phyloP scores from a whole-genome alignment of 768 basidiomycete species.

The Amanita fuliginea region DNA sequence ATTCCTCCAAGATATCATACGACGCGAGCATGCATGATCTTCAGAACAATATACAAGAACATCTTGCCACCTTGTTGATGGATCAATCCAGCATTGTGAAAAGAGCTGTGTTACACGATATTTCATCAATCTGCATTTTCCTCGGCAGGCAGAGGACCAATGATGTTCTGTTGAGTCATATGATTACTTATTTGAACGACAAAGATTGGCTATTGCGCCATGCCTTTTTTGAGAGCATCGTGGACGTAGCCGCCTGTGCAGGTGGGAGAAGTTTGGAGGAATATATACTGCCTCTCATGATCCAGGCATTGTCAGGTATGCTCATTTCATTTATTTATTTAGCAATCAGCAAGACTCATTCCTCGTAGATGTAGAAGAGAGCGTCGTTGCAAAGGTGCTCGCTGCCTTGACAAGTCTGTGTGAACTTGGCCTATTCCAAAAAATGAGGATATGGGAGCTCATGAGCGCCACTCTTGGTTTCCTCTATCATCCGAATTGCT shows the following conservation, averaged over 20 bases:
- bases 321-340: background rate
- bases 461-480: conserved; percentile 84
- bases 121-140: conserved; percentile 86
- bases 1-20: conserved; percentile 63
- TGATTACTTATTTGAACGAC: conserved; percentile 83
- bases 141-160: conserved; percentile 89
- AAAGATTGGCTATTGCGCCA: conserved; percentile 86
- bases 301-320: conserved; percentile 87
- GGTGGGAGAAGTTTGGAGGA: conserved; percentile 89
- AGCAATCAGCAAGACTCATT: background rate
- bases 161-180: conserved; percentile 85
- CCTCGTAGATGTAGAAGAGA: conserved; percentile 81
- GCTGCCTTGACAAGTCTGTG: conserved; percentile 79
- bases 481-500: conserved; percentile 89
- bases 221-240: conserved; percentile 92
- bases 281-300: conserved; percentile 94
- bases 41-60: conserved; percentile 77
- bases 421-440: conserved; percentile 83
- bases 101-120: conserved; percentile 78
- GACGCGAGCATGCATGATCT: conserved; percentile 82
- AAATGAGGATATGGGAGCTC: conserved; percentile 95
- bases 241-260: conserved; percentile 91
- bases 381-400: conserved; percentile 87
- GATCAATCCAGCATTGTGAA: conserved; percentile 87
- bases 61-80: conserved; percentile 76